Evolutionary conservation across 2,329 filamentous ascomycete species (phyloP), one percentile per base, ranked within the genome.

Genomic region (Geosmithia putterillii): DNA sequence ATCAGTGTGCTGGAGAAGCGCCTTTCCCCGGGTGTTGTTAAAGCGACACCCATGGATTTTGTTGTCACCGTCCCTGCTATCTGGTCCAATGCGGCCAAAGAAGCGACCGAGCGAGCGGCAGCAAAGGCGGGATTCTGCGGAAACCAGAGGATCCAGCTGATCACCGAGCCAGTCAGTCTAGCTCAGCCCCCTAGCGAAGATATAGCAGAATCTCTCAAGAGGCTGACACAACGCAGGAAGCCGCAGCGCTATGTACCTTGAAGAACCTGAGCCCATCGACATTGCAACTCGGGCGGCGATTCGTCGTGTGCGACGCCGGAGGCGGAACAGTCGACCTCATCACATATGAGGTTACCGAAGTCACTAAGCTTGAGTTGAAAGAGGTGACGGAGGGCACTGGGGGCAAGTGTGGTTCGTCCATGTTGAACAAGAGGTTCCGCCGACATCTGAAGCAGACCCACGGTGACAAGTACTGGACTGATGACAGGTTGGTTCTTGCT

Each of bases 41-140:
- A 57, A 4, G 64, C 57, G 17, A 73, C 61, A 0, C 61, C 66
- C 0, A 62, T 74, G 47, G 65, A 76, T 43, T 75, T 74, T 44
- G 65, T 77, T 38, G 57, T 78, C 18, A 76, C 74, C 0, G 73
- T 78, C 1, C 74, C 74, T 1, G 73, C 74, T 5, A 72, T 79
- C 7, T 79, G 74, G 74, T 72, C 67, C 34, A 71, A 75, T 38
- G 59, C 60, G 5, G 71, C 73, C 23, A 76, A 73, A 42, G 62
- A 71, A 37, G 65, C 65, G 32, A 77, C 71, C 9, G 60, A 64
- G 45, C 51, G 59, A 23, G 61, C 61, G 1, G 61, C 61, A 21
- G 59, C 60, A 21, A 57, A 61, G 50, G 61, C 61, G 10, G 61
- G 61, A 7, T 63, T 64, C 41, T 63, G 60, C 44, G 58, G 64